phyloP scores from a whole-genome alignment of 176 grass and related monocot species.

The Ampelocalamus luodianensis region DNA sequence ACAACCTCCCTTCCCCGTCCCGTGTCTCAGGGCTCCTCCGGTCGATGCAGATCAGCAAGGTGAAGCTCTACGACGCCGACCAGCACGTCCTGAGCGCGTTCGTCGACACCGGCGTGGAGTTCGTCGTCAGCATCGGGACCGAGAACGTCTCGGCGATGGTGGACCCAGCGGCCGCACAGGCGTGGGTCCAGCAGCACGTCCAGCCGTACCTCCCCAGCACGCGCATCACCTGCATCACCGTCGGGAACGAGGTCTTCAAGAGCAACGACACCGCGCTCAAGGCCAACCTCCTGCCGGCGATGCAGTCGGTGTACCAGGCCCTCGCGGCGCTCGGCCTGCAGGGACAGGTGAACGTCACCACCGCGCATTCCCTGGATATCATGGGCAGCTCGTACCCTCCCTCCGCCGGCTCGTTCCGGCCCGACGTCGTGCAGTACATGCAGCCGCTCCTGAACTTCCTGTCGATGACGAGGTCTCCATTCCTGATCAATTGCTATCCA shows the following conservation, averaged over 20 bases:
- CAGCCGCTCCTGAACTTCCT: constrained; percentile 75
- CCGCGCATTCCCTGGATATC: constrained; percentile 82
- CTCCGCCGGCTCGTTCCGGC: constrained; percentile 68
- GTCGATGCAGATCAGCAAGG: constrained; percentile 79
- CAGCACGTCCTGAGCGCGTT: constrained; percentile 77
- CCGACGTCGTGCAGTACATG: constrained; percentile 63
- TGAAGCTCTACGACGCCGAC: constrained; percentile 95
- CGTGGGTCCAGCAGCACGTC: constrained; percentile 78
- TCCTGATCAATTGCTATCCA: constrained; percentile 91
- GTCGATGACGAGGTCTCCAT: constrained; percentile 65
- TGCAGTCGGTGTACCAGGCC: constrained; percentile 69
- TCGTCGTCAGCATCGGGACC: constrained; percentile 82
- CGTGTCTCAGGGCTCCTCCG: constrained; percentile 60
- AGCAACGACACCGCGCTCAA: constrained; percentile 73
- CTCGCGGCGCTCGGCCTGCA: constrained; percentile 58
- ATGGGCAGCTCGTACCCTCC: constrained; percentile 81
- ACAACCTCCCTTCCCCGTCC: constrained; percentile 76
- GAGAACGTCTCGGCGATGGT: constrained; percentile 72
- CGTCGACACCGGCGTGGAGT: constrained; percentile 69
- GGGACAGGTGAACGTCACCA: constrained; percentile 73
- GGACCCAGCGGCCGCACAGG: constrained; percentile 55
- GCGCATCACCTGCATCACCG: constrained; percentile 84
- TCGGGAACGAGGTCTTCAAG: constrained; percentile 96
- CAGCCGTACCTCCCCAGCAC: constrained; percentile 63
- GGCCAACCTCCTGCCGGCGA: constrained; percentile 67